These are phyloP conservation scores for Plasmodium vivax DNA, from an alignment of 169 alveolate genomes.

Conservation along the genomic window DNA sequence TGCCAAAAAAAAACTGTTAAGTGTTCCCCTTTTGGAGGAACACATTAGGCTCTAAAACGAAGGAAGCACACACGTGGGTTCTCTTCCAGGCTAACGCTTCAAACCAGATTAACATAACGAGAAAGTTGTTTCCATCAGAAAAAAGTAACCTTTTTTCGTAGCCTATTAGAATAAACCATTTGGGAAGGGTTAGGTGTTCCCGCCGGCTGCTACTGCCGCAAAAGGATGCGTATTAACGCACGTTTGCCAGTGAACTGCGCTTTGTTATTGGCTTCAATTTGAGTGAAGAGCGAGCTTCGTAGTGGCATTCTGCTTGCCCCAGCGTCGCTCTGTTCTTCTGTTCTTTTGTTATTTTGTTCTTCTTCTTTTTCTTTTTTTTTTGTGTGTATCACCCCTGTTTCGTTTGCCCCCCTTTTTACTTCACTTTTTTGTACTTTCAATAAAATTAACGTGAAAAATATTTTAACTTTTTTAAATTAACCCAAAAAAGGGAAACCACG, in stretches of 20 bases:
- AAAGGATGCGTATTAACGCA: not conserved
- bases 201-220: not conserved
- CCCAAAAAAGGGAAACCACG: not conserved
- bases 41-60: not conserved
- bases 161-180: not conserved
- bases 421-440: not conserved
- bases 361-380: slow-evolving; percentile 15
- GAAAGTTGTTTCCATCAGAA: not conserved
- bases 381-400: slow-evolving; percentile 8
- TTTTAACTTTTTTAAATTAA: not conserved
- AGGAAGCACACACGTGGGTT: not conserved
- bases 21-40: not conserved
- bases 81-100: not conserved
- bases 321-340: not conserved
- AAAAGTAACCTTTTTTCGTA: not conserved
- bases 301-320: not conserved
- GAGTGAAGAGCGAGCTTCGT: not conserved
- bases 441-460: not conserved
- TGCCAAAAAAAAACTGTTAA: not conserved
- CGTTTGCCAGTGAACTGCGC: not conserved
- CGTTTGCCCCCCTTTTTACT: not conserved
- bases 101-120: not conserved
- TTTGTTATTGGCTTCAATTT: not conserved
- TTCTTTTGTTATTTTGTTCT: not conserved
- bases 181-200: not conserved